phyloP scores from a whole-genome alignment of 2,329 filamentous ascomycete genomes.

The Teratosphaeriaceae sp. region DNA sequence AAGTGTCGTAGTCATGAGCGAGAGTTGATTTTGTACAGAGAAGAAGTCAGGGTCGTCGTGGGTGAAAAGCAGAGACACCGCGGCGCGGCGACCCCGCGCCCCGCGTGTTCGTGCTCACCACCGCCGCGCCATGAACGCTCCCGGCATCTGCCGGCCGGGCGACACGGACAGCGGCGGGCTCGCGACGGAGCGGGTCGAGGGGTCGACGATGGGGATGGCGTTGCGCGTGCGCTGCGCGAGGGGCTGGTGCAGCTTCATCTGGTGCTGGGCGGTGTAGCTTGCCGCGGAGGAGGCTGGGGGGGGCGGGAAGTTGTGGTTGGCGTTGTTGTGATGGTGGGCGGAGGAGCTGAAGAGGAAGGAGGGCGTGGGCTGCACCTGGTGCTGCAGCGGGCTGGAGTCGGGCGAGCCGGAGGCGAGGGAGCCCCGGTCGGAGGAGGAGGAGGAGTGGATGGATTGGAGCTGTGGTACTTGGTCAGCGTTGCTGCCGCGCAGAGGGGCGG shows the following conservation, averaged over 20 bases:
- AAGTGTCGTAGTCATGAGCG: too few species aligned
- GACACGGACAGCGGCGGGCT: slow-evolving; percentile 75
- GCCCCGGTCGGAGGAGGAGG: slow-evolving; percentile 81
- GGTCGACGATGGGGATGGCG: slow-evolving; percentile 96
- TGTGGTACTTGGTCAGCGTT: slow-evolving; percentile 40
- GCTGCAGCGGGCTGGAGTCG: slow-evolving; percentile 82
- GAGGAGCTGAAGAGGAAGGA: slow-evolving; percentile 66
- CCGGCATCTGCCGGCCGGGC: slow-evolving; percentile 55
- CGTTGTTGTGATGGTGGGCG: too few species aligned
- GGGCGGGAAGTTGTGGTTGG: too few species aligned
- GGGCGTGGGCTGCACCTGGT: slow-evolving; percentile 66
- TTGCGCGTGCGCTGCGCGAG: slow-evolving; percentile 84
- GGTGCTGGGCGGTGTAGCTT: slow-evolving; percentile 38
- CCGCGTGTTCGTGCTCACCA: slow-evolving; percentile 34
- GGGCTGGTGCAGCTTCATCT: slow-evolving; percentile 85
- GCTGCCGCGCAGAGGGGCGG: slow-evolving; percentile 15
- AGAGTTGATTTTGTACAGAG: too few species aligned
- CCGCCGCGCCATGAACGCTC: slow-evolving; percentile 38
- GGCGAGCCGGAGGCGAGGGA: slow-evolving; percentile 93
- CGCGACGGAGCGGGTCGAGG: slow-evolving; percentile 81
- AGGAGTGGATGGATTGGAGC: slow-evolving; percentile 80
- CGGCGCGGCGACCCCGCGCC: too few species aligned
- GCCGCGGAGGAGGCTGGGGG: too few species aligned
- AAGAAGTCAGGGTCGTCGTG: slow-evolving; percentile 6
- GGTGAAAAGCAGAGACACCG: neutral